These are phyloP conservation scores for Vigna reflexopilosa DNA, from an alignment of 306 rosid genomes.

Conservation along the genomic window DNA sequence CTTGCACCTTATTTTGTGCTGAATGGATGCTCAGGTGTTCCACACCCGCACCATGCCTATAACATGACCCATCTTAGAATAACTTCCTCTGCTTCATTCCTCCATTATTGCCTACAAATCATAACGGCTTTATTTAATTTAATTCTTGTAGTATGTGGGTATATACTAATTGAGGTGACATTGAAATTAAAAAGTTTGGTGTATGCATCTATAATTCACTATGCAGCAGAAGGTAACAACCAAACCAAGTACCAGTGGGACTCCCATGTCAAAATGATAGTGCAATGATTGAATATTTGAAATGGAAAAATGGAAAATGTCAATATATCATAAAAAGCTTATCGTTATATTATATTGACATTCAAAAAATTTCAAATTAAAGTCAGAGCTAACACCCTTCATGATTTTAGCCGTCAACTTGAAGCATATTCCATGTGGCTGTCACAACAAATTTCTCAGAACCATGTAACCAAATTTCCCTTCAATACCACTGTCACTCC, in stretches of 20 bases:
- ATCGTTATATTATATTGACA: conserved; percentile 34
- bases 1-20: conserved; percentile 32
- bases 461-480: background rate
- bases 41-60: conserved; percentile 26
- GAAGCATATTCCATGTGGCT: conserved; percentile 39
- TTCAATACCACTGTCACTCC: conserved; percentile 22
- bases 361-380: conserved; percentile 48
- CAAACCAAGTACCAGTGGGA: conserved; percentile 19
- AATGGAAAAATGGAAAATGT: background rate
- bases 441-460: background rate
- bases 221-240: conserved; percentile 16
- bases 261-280: conserved; percentile 24
- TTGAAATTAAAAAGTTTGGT: background rate
- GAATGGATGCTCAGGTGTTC: conserved; percentile 10
- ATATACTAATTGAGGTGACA: background rate
- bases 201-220: background rate
- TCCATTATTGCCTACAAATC: conserved; percentile 8
- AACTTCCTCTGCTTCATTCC: background rate
- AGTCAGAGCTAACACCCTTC: conserved; percentile 9
- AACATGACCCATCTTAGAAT: conserved; percentile 11
- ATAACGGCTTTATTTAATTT: background rate
- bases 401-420: conserved; percentile 41
- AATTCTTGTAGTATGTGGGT: background rate
- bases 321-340: conserved; percentile 31
- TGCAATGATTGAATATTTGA: conserved; percentile 29